A percentile compares a stretch with the other conserved stretches of the same genome.
Evolutionary conservation across 2,329 filamentous ascomycete species (phyloP).

Genomic region (Diaporthe humulicola): DNA sequence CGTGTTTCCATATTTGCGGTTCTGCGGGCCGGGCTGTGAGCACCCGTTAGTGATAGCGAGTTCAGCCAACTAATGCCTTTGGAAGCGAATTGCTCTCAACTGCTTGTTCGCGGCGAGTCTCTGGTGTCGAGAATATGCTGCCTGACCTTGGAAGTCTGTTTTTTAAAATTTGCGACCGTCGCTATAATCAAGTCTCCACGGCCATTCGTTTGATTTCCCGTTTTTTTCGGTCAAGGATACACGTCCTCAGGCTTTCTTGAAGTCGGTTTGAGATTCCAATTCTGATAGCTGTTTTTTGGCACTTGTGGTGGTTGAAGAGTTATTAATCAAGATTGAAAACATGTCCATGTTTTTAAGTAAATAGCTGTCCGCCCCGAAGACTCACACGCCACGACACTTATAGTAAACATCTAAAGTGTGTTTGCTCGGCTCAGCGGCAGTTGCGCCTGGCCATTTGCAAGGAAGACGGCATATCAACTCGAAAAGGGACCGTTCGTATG

Average conservation of each 20-base stretch:
- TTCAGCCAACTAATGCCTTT: too few species aligned
- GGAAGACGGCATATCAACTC: neutral
- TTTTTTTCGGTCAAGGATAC: neutral
- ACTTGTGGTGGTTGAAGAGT: neutral
- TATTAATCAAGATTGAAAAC: too few species aligned
- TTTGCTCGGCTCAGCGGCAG: neutral
- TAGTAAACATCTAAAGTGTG: neutral
- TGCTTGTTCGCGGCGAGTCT: neutral
- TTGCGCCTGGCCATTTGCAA: too few species aligned
- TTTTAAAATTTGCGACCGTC: neutral
- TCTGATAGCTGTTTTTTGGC: neutral
- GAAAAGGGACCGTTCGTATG: neutral
- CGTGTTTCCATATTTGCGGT: neutral
- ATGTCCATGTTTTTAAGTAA: too few species aligned
- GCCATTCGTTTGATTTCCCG: neutral
- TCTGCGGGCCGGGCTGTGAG: too few species aligned
- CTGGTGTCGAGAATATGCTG: neutral
- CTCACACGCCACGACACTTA: too few species aligned
- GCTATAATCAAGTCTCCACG: neutral
- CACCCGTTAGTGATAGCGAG: fast-evolving
- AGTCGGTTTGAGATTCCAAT: too few species aligned
- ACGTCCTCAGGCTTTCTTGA: too few species aligned
- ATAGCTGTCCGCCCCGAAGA: too few species aligned
- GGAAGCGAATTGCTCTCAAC: too few species aligned
- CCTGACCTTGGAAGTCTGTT: neutral